These are phyloP conservation scores for Petunia secreta DNA, from an alignment of 257 asterid species.

Conservation along the genomic window DNA sequence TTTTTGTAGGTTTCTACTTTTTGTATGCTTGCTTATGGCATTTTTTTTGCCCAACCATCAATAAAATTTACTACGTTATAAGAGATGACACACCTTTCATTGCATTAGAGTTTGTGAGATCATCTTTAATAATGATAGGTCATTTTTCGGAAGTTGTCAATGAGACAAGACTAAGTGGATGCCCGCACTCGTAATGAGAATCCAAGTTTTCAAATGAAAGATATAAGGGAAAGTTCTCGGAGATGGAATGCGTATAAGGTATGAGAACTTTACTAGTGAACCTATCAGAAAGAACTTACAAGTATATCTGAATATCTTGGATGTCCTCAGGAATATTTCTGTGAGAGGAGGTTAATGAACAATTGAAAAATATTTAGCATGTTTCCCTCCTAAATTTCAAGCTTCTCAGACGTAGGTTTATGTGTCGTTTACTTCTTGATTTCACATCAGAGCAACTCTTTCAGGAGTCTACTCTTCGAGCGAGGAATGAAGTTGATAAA, in stretches of 20 bases:
- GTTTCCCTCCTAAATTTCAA: background rate
- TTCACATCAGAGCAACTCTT: background rate
- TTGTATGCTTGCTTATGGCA: too few species aligned
- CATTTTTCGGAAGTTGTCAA: slow-evolving; percentile 2
- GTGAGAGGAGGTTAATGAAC: background rate
- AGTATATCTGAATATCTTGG: background rate
- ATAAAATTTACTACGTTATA: background rate
- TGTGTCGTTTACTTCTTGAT: slow-evolving; percentile 6
- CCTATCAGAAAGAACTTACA: background rate
- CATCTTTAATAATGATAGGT: background rate
- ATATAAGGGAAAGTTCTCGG: background rate
- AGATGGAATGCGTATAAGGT: background rate
- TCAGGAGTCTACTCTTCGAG: background rate
- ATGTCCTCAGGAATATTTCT: background rate
- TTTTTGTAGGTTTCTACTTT: too few species aligned
- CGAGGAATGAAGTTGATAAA: background rate
- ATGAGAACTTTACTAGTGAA: background rate
- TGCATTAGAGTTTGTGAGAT: background rate
- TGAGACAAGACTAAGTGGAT: slow-evolving; percentile 6
- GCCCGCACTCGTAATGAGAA: background rate
- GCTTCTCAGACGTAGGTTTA: slow-evolving; percentile 4
- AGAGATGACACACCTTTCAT: background rate
- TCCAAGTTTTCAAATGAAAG: background rate
- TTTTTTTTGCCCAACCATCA: too few species aligned
- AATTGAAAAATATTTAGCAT: background rate